These are phyloP conservation scores for Crataegus laevigata DNA, from an alignment of 306 rosid genomes.

Conservation along the genomic window DNA sequence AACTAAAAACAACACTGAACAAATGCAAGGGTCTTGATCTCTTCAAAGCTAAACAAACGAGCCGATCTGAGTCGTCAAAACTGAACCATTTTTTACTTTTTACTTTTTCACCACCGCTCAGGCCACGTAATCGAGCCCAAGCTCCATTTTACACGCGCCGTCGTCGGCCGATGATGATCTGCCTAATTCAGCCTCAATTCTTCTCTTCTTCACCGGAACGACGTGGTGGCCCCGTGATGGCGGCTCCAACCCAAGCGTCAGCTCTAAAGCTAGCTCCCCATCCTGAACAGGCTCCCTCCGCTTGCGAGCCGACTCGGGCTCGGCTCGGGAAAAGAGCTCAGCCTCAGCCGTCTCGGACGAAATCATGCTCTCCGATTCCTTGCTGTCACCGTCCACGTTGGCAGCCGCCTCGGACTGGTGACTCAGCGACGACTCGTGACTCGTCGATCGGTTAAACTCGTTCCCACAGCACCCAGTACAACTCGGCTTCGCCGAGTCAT, in stretches of 20 bases:
- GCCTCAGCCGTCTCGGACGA: constrained; percentile 63
- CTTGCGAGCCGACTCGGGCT: constrained; percentile 36
- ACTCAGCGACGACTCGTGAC: constrained; percentile 85
- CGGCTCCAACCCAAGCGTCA: constrained; percentile 71
- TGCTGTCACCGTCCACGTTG: constrained; percentile 53
- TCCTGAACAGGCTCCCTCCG: constrained; percentile 12
- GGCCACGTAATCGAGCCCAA: constrained; percentile 40
- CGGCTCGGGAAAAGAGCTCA: constrained; percentile 36
- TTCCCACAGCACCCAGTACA: constrained; percentile 18
- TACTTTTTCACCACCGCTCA: neutral
- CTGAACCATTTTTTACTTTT: constrained; percentile 4
- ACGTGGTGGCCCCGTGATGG: constrained; percentile 44
- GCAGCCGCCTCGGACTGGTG: constrained; percentile 66
- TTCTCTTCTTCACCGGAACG: constrained; percentile 76
- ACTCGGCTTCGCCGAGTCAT: neutral
- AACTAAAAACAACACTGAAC: neutral
- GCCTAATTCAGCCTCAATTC: constrained; percentile 23
- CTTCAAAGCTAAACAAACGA: constrained; percentile 14
- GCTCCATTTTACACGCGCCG: constrained; percentile 34
- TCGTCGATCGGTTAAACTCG: constrained; percentile 53
- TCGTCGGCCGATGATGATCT: neutral
- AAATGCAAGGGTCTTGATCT: constrained; percentile 30
- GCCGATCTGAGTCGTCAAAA: constrained; percentile 48
- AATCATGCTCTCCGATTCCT: constrained; percentile 68
- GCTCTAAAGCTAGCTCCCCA: constrained; percentile 48